phyloP scores from a whole-genome alignment of 306 rosid genomes.

The Medicago arabica region DNA sequence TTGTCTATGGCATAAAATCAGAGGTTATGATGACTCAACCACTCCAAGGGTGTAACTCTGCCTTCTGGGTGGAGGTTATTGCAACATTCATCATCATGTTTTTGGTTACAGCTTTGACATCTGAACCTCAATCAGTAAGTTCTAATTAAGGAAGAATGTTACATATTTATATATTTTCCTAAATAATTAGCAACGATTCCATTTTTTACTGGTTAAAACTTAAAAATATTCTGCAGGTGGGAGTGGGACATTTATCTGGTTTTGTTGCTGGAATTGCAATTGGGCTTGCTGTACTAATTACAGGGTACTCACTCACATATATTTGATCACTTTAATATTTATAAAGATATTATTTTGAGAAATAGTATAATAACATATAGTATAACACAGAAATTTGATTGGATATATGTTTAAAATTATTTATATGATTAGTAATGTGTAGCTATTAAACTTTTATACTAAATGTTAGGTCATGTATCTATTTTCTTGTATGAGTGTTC shows the following conservation, averaged over 20 bases:
- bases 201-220: background rate
- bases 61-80: constrained; percentile 82
- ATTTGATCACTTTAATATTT: too few species aligned
- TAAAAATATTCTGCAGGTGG: constrained; percentile 53
- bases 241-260: constrained; percentile 74
- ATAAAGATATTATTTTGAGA: too few species aligned
- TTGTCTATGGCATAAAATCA: constrained; percentile 63
- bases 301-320: too few species aligned
- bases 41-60: constrained; percentile 60
- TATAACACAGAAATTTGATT: background rate
- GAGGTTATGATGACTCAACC: constrained; percentile 68
- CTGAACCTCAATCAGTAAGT: constrained; percentile 65
- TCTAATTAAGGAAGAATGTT: constrained; percentile 32
- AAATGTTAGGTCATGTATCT: too few species aligned
- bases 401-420: background rate
- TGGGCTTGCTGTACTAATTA: constrained; percentile 74
- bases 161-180: background rate
- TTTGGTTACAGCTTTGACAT: constrained; percentile 66
- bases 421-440: too few species aligned
- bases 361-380: too few species aligned
- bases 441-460: too few species aligned
- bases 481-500: too few species aligned
- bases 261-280: constrained; percentile 78
- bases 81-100: constrained; percentile 83
- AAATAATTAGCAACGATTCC: background rate